Evolutionary conservation across 371 early-diverging fungal genomes (phyloP).

Genomic region (Actinomortierella wolfii): DNA sequence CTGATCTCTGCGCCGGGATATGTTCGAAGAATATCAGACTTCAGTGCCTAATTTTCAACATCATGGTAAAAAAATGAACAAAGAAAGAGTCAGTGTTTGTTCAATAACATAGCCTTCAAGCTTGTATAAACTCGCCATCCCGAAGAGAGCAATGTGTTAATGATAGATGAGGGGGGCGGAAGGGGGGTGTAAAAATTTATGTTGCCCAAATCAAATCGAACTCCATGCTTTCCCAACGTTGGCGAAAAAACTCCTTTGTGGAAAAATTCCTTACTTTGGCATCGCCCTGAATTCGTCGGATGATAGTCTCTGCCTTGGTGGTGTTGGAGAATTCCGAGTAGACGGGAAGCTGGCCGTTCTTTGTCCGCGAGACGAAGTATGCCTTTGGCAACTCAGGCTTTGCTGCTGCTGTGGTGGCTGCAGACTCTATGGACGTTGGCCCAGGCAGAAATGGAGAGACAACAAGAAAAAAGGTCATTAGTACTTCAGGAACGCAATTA

Average conservation of each 20-base stretch:
- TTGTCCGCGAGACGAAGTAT: constrained; percentile 45
- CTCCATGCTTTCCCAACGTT: no score
- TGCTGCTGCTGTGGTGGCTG: constrained; percentile 2
- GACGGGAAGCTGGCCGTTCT: constrained; percentile 41
- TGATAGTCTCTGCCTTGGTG: constrained; percentile 21
- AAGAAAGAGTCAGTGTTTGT: not conserved
- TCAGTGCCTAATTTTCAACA: constrained; percentile 20
- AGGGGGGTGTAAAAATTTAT: no score
- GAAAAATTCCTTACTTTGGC: constrained; percentile 18
- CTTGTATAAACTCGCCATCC: no score
- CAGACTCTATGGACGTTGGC: not conserved
- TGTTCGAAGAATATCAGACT: constrained; percentile 26
- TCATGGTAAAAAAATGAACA: not conserved
- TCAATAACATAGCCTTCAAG: no score
- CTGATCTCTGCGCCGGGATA: constrained; percentile 36
- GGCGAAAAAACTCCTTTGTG: no score
- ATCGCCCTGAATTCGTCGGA: constrained; percentile 43
- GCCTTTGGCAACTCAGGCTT: constrained; percentile 25
- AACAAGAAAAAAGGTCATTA: not conserved
- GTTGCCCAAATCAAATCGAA: no score
- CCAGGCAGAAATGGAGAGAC: not conserved
- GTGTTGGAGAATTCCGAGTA: constrained; percentile 42
- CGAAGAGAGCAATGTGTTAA: no score
- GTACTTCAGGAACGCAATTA: not conserved
- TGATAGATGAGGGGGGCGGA: no score